Conservation (phyloP, 2,329 filamentous ascomycete species). For the Cladosporium sphaerospermum region DNA sequence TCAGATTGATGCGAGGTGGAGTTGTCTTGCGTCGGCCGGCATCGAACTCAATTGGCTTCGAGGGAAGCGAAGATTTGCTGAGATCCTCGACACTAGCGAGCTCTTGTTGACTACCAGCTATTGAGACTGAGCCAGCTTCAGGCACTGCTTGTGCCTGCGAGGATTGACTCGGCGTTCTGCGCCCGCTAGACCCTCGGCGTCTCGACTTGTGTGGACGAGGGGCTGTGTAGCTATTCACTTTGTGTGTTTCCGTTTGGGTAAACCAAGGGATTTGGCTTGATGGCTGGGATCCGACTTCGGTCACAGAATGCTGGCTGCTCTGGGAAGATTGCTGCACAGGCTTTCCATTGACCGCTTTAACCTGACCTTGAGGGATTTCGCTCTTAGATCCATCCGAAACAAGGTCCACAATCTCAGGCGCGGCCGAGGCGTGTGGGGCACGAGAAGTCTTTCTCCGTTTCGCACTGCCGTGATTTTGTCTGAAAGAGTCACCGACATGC, state of each 20-base stretch:
- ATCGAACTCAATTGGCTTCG: not conserved
- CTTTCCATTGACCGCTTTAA: not conserved
- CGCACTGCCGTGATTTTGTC: not conserved
- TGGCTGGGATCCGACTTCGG: not conserved
- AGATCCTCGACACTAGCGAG: not conserved
- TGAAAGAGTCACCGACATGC: not conserved
- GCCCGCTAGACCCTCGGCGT: not conserved
- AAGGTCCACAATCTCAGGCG: not conserved
- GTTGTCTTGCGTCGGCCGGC: not conserved
- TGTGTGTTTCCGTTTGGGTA: not conserved
- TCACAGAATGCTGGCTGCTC: not conserved
- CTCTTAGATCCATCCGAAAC: not conserved
- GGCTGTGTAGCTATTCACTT: not conserved
- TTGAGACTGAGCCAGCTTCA: not conserved
- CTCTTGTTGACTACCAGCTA: not conserved
- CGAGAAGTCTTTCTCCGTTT: conserved; percentile 1
- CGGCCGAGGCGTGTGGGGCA: not conserved
- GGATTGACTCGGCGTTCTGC: not conserved
- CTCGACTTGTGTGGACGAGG: not conserved
- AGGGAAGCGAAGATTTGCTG: not conserved
- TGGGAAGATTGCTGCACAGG: not conserved
- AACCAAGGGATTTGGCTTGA: not conserved
- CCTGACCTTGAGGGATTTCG: not conserved
- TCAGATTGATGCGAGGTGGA: not conserved
- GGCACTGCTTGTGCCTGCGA: not conserved